Conservation (phyloP, 2,329 filamentous ascomycete genomes). For the Aspergillus sp. region DNA sequence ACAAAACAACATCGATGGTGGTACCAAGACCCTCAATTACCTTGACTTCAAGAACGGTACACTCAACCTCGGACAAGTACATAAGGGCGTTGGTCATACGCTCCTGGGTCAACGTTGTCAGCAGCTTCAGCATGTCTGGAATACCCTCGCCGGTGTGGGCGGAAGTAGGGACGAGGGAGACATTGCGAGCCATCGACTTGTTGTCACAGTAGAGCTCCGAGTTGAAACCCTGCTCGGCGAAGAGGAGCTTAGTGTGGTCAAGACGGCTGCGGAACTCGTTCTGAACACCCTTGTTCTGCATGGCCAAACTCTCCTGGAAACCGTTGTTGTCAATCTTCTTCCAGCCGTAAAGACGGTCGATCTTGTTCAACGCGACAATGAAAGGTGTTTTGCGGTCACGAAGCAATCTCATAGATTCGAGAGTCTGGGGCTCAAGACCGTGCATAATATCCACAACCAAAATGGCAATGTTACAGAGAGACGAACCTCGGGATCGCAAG, state of each 20-base stretch:
- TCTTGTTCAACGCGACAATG: conserved; percentile 98
- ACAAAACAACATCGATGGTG: conserved; percentile 94
- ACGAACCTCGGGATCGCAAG: conserved; percentile 91
- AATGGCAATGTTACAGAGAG: conserved; percentile 98
- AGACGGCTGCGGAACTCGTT: conserved; percentile 91
- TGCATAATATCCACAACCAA: conserved; percentile 99
- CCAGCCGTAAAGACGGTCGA: conserved; percentile 98
- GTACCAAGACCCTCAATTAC: conserved; percentile 98
- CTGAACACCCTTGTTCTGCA: conserved; percentile 90
- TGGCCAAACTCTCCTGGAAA: conserved; percentile 83
- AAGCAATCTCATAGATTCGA: conserved; percentile 94
- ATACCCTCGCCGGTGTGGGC: conserved; percentile 99
- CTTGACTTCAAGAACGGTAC: conserved; percentile 97
- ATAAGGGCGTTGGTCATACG: conserved; percentile 96
- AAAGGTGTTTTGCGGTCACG: conserved; percentile 94
- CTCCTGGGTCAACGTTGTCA: conserved; percentile 88
- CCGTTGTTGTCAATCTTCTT: conserved; percentile 98
- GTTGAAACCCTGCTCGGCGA: conserved; percentile 97
- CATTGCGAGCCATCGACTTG: conserved; percentile 89
- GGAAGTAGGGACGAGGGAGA: conserved; percentile 95
- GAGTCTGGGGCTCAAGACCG: conserved; percentile 92
- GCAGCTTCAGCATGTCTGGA: conserved; percentile 95
- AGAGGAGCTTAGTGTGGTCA: conserved; percentile 85
- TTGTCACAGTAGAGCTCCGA: conserved; percentile 96
- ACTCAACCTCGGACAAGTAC: conserved; percentile 97